Percentiles rank a stretch among this genome's conserved stretches.
phyloP scores from a whole-genome alignment of 169 alveolate genomes.

The Cryptosporidium tyzzeri region DNA sequence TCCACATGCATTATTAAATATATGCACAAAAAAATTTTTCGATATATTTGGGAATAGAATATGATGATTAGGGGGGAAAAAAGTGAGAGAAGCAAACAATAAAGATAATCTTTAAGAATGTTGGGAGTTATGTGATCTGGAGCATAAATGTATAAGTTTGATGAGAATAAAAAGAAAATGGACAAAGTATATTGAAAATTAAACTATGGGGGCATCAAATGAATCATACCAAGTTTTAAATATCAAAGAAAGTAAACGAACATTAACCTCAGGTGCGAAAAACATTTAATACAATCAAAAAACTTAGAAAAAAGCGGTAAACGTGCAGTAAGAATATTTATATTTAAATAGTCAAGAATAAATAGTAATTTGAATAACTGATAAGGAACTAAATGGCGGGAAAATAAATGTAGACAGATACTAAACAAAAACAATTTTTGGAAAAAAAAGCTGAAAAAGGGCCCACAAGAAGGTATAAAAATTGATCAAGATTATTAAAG shows the following conservation, averaged over 20 bases:
- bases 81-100: neutral
- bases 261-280: neutral
- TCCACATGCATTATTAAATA: neutral
- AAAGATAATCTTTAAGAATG: neutral
- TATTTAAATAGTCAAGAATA: constrained; percentile 29
- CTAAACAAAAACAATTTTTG: constrained; percentile 14
- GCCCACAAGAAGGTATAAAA: constrained; percentile 1
- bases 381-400: constrained; percentile 16
- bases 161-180: no score
- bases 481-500: neutral
- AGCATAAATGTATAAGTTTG: no score
- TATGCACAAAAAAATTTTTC: neutral
- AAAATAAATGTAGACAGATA: constrained; percentile 66
- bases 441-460: constrained; percentile 23
- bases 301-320: constrained; percentile 27
- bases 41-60: neutral
- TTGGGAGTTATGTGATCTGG: no score
- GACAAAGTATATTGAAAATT: no score
- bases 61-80: neutral
- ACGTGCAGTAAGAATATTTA: constrained; percentile 9
- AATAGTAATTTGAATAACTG: neutral
- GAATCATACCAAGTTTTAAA: neutral
- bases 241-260: neutral
- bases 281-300: neutral
- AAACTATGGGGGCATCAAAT: no score